Percentiles rank a stretch among this genome's conserved stretches.
phyloP scores from a whole-genome alignment of 2,329 filamentous ascomycete species.

The Colletotrichum sojae region DNA sequence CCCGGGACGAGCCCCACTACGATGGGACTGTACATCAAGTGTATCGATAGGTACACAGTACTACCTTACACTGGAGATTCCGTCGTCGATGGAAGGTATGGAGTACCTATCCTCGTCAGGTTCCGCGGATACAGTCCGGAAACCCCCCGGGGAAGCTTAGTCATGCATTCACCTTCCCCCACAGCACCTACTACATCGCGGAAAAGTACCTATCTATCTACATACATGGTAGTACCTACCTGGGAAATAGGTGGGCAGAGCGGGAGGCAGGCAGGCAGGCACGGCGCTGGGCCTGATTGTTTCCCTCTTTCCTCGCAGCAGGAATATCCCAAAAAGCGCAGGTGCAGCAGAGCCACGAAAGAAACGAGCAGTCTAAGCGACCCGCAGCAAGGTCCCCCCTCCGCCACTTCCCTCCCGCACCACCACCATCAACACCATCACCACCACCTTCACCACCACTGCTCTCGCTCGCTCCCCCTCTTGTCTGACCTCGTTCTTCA shows the following conservation, averaged over 20 bases:
- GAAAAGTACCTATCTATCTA: neutral
- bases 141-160: constrained; percentile 13
- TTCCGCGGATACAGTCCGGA: neutral
- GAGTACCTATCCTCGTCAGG: too few relatives aligned
- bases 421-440: constrained; percentile 1
- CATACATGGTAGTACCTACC: neutral
- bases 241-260: neutral
- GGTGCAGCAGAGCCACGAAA: neutral
- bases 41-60: too few relatives aligned
- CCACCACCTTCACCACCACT: constrained; percentile 9
- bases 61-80: too few relatives aligned
- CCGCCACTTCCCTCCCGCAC: constrained; percentile 27
- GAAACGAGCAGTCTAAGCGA: neutral
- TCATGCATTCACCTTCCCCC: constrained; percentile 12
- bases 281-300: neutral
- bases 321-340: neutral
- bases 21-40: too few relatives aligned
- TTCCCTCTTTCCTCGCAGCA: constrained; percentile 14
- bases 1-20: neutral
- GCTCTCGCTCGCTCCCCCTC: constrained; percentile 11
- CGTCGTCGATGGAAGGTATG: too few relatives aligned
- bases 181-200: neutral
- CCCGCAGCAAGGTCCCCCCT: neutral
- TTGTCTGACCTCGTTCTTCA: constrained; percentile 28
- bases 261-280: neutral